Percentiles rank a stretch among this genome's conserved stretches.
phyloP scores from a whole-genome alignment of 2,329 filamentous ascomycete species.

The Arthrobotrys sphaeroides region DNA sequence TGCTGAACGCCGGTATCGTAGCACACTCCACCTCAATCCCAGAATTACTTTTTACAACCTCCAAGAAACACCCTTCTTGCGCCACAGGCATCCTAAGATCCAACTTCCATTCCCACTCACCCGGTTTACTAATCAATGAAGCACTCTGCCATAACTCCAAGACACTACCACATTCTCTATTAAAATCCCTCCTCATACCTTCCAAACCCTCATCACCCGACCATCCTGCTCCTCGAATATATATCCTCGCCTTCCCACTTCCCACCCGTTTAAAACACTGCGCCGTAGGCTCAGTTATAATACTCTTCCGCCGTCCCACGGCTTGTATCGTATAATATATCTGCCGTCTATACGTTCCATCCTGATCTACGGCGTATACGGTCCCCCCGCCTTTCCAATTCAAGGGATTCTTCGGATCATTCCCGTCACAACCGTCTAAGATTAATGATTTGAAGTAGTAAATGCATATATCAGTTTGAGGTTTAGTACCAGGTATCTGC shows the following conservation, averaged over 20 bases:
- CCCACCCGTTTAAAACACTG: not conserved
- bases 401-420: slow-evolving; percentile 8
- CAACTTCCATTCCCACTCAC: slow-evolving; percentile 5
- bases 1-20: not conserved
- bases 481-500: not conserved
- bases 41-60: slow-evolving; percentile 11
- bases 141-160: not conserved
- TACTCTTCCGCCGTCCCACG: not conserved
- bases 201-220: slow-evolving; percentile 10
- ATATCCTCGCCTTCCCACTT: not conserved
- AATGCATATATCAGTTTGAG: not conserved
- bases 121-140: not conserved
- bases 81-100: not conserved
- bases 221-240: slow-evolving; percentile 17
- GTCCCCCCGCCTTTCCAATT: slow-evolving; percentile 32
- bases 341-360: not conserved
- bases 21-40: not conserved
- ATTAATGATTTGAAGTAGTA: slow-evolving; percentile 9
- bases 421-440: slow-evolving; percentile 7
- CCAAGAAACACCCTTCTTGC: slow-evolving; percentile 6
- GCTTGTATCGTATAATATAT: slow-evolving; percentile 12
- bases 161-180: not conserved
- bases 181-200: not conserved
- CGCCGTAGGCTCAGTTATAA: not conserved
- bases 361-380: not conserved